phyloP scores from a whole-genome alignment of 108 stramenopile genomes.

The Nitzschia inconspicua region DNA sequence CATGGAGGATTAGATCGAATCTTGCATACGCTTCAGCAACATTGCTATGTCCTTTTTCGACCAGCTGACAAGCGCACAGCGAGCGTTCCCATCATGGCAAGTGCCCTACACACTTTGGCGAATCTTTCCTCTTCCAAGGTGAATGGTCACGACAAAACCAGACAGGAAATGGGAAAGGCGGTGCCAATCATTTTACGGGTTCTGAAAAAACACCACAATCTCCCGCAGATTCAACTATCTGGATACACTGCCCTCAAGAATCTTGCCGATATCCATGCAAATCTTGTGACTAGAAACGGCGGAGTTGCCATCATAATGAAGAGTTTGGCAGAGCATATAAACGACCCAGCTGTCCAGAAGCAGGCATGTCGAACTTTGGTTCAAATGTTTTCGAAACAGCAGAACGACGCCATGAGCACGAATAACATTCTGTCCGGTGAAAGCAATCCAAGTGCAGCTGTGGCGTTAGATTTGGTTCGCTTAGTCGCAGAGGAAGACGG shows the following conservation, averaged over 20 bases:
- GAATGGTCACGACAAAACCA: background rate
- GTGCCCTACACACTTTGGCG: background rate
- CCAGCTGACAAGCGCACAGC: background rate
- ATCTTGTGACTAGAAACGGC: background rate
- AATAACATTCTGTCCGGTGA: too few species aligned
- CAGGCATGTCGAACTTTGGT: background rate
- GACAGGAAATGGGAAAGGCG: too few species aligned
- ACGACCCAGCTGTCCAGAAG: background rate
- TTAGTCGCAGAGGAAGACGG: background rate
- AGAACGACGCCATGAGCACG: too few species aligned
- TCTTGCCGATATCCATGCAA: background rate
- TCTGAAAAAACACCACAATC: background rate
- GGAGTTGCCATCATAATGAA: slow-evolving; percentile 3
- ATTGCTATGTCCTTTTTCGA: background rate
- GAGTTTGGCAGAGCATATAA: background rate
- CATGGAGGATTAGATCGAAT: background rate
- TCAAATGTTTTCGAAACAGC: background rate
- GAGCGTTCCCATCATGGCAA: background rate
- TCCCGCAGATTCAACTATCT: background rate
- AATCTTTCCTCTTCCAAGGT: background rate
- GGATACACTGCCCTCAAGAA: background rate
- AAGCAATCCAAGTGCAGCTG: too few species aligned
- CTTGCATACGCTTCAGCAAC: background rate
- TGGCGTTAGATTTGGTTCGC: slow-evolving; percentile 1
- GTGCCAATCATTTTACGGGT: too few species aligned